phyloP scores from a whole-genome alignment of 164 flowering plant species.

The Brasenia schreberi region DNA sequence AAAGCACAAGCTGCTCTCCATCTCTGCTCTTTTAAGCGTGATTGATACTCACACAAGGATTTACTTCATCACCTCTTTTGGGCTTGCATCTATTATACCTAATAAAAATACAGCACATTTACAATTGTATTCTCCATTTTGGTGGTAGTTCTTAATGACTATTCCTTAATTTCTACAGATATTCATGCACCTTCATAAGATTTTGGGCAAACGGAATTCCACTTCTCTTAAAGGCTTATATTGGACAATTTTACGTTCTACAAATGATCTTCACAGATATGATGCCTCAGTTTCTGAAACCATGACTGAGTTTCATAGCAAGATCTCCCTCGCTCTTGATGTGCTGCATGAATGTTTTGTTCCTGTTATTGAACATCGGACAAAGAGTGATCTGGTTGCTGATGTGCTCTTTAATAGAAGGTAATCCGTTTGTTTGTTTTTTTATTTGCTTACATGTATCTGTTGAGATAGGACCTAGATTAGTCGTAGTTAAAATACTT shows the following conservation, averaged over 20 bases:
- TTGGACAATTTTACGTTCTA: not conserved
- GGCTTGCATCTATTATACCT: no score
- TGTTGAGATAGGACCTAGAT: no score
- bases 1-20: no score
- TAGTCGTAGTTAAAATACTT: no score
- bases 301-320: conserved; percentile 32
- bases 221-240: not conserved
- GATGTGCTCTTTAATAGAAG: conserved; percentile 60
- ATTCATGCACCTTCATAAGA: conserved; percentile 27
- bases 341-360: conserved; percentile 89
- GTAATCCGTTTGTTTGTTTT: not conserved
- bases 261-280: not conserved
- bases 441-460: no score
- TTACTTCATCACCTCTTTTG: no score
- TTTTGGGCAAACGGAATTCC: not conserved
- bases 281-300: not conserved
- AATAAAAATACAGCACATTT: no score
- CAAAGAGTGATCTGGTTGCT: conserved; percentile 51
- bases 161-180: conserved; percentile 32
- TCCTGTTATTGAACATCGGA: conserved; percentile 38
- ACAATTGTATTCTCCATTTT: not conserved
- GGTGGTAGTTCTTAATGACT: conserved; percentile 1
- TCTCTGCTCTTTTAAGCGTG: no score
- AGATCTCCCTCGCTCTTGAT: conserved; percentile 56
- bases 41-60: no score